Evolutionary conservation across 2,329 filamentous ascomycete species (phyloP).

Genomic region (Fusarium tuaranense): DNA sequence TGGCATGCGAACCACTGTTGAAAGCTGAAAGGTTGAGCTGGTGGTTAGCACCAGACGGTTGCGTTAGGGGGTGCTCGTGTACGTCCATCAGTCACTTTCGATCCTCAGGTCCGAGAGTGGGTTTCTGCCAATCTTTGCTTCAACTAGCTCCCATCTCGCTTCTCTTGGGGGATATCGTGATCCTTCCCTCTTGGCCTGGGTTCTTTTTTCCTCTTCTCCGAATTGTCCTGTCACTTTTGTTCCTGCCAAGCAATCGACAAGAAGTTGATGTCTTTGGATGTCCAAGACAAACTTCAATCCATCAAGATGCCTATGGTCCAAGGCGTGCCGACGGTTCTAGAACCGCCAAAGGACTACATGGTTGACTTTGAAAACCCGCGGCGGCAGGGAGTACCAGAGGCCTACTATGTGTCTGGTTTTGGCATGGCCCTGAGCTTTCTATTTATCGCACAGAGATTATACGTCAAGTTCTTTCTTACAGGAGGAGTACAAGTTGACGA

Average conservation of each 20-base stretch:
- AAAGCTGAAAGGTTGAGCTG: neutral
- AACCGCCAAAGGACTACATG: conserved; percentile 47
- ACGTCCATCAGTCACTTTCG: neutral
- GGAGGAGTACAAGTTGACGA: conserved; percentile 44
- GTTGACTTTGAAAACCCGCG: conserved; percentile 50
- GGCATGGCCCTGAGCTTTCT: conserved; percentile 35
- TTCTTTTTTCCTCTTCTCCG: neutral
- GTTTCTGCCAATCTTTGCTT: conserved; percentile 6
- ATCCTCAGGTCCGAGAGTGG: neutral
- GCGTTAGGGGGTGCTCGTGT: neutral
- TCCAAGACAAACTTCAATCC: too few relatives aligned
- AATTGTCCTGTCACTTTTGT: neutral
- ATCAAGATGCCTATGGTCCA: conserved; percentile 33
- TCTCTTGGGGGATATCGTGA: neutral
- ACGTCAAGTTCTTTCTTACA: conserved; percentile 39
- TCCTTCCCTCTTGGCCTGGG: neutral
- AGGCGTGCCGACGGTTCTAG: conserved; percentile 28
- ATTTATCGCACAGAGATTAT: conserved; percentile 44
- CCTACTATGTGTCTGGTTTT: conserved; percentile 38
- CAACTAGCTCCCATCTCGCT: conserved; percentile 4
- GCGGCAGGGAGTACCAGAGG: conserved; percentile 35
- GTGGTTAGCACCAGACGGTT: neutral
- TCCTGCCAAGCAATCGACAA: neutral
- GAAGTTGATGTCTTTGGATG: neutral
- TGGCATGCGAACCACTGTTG: neutral